Percentiles rank a stretch among this genome's conserved stretches.
Evolutionary conservation across 495 filamentous ascomycete genomes (phyloP).

Genomic region (Penicillium goetzii): DNA sequence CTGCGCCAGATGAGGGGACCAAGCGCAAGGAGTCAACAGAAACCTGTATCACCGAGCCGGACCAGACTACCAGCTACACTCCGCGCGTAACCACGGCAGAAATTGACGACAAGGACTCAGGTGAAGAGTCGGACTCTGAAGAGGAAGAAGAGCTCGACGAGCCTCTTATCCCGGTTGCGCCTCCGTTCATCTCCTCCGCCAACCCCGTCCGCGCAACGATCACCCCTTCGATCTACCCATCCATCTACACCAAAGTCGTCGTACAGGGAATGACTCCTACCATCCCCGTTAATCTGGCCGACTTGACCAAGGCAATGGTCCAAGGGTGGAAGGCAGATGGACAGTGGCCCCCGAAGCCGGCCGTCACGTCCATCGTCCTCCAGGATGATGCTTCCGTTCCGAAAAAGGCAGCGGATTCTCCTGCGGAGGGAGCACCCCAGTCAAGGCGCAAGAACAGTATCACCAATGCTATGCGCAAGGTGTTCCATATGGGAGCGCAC

Average conservation of each 20-base stretch:
- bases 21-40: conserved; percentile 36
- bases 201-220: conserved; percentile 77
- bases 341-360: conserved; percentile 82
- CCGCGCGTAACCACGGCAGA: conserved; percentile 13
- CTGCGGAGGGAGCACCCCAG: conserved; percentile 25
- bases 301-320: conserved; percentile 81
- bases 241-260: conserved; percentile 88
- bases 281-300: conserved; percentile 82
- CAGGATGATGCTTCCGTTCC: conserved; percentile 37
- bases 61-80: conserved; percentile 18
- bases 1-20: conserved; percentile 29
- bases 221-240: conserved; percentile 68
- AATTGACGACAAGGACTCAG: conserved; percentile 26
- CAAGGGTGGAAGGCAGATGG: conserved; percentile 93
- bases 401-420: conserved; percentile 20
- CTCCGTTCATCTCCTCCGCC: conserved; percentile 66
- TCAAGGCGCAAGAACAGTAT: conserved; percentile 43
- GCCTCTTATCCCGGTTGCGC: conserved; percentile 61
- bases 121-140: conserved; percentile 24
- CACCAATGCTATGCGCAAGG: conserved; percentile 50
- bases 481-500: conserved; percentile 46
- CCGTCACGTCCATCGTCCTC: conserved; percentile 39
- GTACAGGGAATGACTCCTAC: conserved; percentile 74
- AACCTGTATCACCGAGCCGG: conserved; percentile 40
- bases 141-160: conserved; percentile 38